Evolutionary conservation across 1,139 yeast genomes (phyloP).

Genomic region (Torulaspora pretoriensis): DNA sequence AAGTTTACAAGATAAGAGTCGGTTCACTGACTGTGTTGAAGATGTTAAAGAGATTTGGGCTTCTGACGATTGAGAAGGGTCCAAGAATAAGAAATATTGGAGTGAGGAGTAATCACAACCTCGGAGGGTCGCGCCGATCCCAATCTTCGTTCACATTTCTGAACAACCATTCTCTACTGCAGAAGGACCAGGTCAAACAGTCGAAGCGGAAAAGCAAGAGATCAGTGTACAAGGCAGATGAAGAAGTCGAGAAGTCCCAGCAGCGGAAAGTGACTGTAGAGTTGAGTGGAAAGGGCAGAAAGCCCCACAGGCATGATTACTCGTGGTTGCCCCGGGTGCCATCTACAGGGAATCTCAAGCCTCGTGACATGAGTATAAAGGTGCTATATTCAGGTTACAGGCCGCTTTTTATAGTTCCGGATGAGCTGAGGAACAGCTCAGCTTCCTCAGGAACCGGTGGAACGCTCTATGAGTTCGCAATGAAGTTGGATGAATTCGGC

Average conservation of each 20-base stretch:
- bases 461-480: conserved; percentile 32
- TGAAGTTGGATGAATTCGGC: conserved; percentile 30
- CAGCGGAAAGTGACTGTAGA: conserved; percentile 12
- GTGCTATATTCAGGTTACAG: conserved; percentile 34
- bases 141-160: conserved; percentile 31
- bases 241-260: conserved; percentile 10
- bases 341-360: conserved; percentile 25
- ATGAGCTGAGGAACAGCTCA: conserved; percentile 9
- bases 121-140: conserved; percentile 15
- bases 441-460: conserved; percentile 4
- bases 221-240: conserved; percentile 11
- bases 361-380: conserved; percentile 24
- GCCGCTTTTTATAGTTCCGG: conserved; percentile 27
- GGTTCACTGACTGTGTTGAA: no score
- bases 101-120: conserved; percentile 10
- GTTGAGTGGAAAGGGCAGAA: conserved; percentile 4
- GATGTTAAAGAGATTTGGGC: conserved; percentile 10
- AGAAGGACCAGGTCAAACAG: conserved; percentile 26
- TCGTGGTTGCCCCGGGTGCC: conserved; percentile 33
- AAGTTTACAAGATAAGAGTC: no score
- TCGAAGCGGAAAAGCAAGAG: conserved; percentile 20
- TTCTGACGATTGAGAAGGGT: conserved; percentile 6
- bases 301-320: conserved; percentile 21
- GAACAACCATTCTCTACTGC: conserved; percentile 24
- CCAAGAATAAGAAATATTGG: conserved; percentile 3